Evolutionary conservation across 495 filamentous ascomycete species (phyloP).

Genomic region (Arthonia radiata): DNA sequence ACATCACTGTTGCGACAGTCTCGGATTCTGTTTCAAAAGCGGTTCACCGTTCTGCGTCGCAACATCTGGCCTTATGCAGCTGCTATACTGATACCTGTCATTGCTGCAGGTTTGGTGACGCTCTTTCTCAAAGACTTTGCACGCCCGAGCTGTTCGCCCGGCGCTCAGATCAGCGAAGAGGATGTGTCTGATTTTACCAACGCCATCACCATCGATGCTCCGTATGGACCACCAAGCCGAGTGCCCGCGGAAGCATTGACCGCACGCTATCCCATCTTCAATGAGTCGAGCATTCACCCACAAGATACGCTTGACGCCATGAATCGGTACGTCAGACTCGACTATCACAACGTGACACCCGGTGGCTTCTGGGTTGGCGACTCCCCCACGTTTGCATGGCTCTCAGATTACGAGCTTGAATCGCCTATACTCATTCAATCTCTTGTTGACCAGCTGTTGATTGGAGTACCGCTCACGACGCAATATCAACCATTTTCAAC

Average conservation of each 20-base stretch:
- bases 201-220: slow-evolving; percentile 29
- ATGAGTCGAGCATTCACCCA: slow-evolving; percentile 10
- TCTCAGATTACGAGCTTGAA: slow-evolving; percentile 23
- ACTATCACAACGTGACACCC: slow-evolving; percentile 41
- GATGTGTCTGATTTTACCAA: slow-evolving; percentile 15
- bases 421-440: slow-evolving; percentile 45
- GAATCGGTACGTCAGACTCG: slow-evolving; percentile 30
- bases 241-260: slow-evolving; percentile 18
- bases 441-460: slow-evolving; percentile 36
- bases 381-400: slow-evolving; percentile 36
- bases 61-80: slow-evolving; percentile 51
- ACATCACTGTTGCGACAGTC: slow-evolving; percentile 40
- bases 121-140: slow-evolving; percentile 36
- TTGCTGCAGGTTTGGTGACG: slow-evolving; percentile 50
- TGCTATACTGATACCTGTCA: slow-evolving; percentile 47
- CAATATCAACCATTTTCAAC: slow-evolving; percentile 45
- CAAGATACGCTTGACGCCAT: slow-evolving; percentile 36
- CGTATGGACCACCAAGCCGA: slow-evolving; percentile 33
- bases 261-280: slow-evolving; percentile 17
- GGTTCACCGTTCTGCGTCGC: slow-evolving; percentile 45
- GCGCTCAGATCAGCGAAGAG: slow-evolving; percentile 14
- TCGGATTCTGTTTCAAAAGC: slow-evolving; percentile 50
- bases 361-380: slow-evolving; percentile 54
- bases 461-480: slow-evolving; percentile 38
- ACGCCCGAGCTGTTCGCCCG: slow-evolving; percentile 30